Evolutionary conservation across 1,284 basidiomycete species (phyloP), one percentile per base, ranked within the genome.

Genomic region (Papiliotrema nemorosa): DNA sequence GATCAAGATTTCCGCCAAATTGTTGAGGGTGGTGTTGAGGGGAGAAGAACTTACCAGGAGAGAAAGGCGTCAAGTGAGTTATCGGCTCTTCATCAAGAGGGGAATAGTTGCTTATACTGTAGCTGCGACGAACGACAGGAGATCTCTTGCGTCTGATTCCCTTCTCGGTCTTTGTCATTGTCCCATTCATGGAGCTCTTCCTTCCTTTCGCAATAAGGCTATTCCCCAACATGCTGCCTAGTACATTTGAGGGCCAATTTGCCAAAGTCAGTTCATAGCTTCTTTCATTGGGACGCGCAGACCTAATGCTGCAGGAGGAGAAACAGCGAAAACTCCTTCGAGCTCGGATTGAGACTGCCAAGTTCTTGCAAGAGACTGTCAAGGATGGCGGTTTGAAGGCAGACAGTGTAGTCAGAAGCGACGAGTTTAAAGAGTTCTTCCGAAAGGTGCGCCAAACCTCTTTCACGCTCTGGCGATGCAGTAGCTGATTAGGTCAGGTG

Each of bases 381-480:
- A 84, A 88, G 43, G 94, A 97, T 75, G 91, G 89, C 14, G 91
- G 90, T 36, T 79, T 97, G 52, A 91, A 89, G 72, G 89, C 90
- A 6, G 93, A 94, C 67, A 84, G 84, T 18, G 93, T 98, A 53
- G 83, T 97, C 51, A 89, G 89, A 54, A 88, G 84, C 46, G 91
- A 97, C 56, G 90, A 92, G 49, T 98, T 98, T 81, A 97, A 97
- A 70, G 91, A 97, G 74, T 98, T 99, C 77, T 99, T 98, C 86
- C 84, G 91, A 69, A 98, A 98, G 79, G 86, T 85, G 51, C 33
- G 73, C 54, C 26, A 7, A 18, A 10, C 6, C 16, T 2, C 21
- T 4, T n/a, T n/a, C n/a, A 27, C 5, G 9, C 2, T 24, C 25
- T 21, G 6, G 7, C 25, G 5, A 16, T 7, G 27, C 36, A 29